A percentile compares a stretch with the other conserved stretches of the same genome.
Conservation (phyloP, 2,329 filamentous ascomycete species). For the Ophiostoma montium region DNA sequence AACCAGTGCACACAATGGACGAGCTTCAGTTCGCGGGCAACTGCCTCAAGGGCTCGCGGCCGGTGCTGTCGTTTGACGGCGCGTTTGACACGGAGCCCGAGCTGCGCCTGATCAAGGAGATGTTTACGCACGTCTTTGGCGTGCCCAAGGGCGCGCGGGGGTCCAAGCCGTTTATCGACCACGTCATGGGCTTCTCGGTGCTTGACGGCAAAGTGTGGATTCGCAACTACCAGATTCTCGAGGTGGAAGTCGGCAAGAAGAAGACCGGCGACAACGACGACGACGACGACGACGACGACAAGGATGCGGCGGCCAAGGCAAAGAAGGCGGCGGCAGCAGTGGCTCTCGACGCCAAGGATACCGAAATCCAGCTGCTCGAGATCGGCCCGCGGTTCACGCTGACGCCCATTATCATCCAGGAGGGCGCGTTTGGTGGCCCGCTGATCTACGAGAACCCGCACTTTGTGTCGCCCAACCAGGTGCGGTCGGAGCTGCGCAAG, state of each 20-base stretch:
- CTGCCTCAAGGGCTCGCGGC: conserved; percentile 84
- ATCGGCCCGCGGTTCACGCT: conserved; percentile 89
- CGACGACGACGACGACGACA: conserved; percentile 33
- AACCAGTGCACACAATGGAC: conserved; percentile 78
- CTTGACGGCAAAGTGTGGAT: conserved; percentile 95
- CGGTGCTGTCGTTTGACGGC: conserved; percentile 81
- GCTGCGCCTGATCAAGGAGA: conserved; percentile 71
- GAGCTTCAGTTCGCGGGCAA: conserved; percentile 96
- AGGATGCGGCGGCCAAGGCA: conserved; percentile 44
- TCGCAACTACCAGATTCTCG: conserved; percentile 83
- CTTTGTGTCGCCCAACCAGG: conserved; percentile 91
- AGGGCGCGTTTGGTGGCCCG: conserved; percentile 87
- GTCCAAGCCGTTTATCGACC: conserved; percentile 91
- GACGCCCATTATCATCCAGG: conserved; percentile 88
- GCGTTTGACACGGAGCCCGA: conserved; percentile 73
- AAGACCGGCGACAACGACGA: conserved; percentile 21
- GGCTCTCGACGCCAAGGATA: conserved; percentile 32
- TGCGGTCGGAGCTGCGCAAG: conserved; percentile 66
- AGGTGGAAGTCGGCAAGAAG: conserved; percentile 50
- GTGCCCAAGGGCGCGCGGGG: conserved; percentile 80
- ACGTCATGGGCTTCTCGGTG: conserved; percentile 82
- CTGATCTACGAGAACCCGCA: conserved; percentile 98
- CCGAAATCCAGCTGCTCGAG: conserved; percentile 73
- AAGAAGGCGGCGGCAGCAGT: conserved; percentile 25
- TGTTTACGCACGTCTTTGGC: conserved; percentile 80